A percentile compares a stretch with the other conserved stretches of the same genome.
Evolutionary conservation across 1,284 basidiomycete species (phyloP).

Genomic region (Schizophyllum amplum): DNA sequence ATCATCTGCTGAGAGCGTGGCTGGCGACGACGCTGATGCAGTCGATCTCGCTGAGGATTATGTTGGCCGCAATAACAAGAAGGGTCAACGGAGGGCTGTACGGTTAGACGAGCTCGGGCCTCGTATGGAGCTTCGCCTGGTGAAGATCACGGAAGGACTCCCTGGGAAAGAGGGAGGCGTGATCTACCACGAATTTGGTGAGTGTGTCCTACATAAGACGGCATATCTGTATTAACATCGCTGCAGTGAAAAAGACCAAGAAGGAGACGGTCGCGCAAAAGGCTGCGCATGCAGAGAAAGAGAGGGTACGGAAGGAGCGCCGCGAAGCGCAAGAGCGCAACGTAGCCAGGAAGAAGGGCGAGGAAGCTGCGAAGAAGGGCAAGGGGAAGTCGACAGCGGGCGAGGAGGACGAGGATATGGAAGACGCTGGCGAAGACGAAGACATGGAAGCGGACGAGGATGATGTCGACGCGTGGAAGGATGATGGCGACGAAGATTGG

Average conservation of each 20-base stretch:
- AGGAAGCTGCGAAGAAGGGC: slow-evolving; percentile 27
- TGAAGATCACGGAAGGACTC: slow-evolving; percentile 94
- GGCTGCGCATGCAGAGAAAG: slow-evolving; percentile 68
- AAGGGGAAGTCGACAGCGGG: slow-evolving; percentile 27
- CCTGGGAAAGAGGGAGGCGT: slow-evolving; percentile 85
- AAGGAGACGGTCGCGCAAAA: slow-evolving; percentile 61
- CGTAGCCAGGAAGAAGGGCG: slow-evolving; percentile 70
- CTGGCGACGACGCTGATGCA: slow-evolving; percentile 74
- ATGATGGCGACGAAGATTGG: slow-evolving; percentile 35
- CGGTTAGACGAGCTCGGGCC: slow-evolving; percentile 93
- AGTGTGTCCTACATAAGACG: slow-evolving; percentile 17
- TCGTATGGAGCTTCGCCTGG: slow-evolving; percentile 84
- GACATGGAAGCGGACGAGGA: slow-evolving; percentile 32
- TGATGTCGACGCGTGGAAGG: slow-evolving; percentile 27
- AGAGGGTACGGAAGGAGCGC: slow-evolving; percentile 66
- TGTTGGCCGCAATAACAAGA: slow-evolving; percentile 89
- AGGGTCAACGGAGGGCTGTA: slow-evolving; percentile 86
- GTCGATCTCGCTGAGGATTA: slow-evolving; percentile 89
- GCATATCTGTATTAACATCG: slow-evolving; percentile 4
- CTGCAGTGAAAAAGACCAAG: slow-evolving; percentile 76
- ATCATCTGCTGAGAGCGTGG: slow-evolving; percentile 68
- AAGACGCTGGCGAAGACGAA: slow-evolving; percentile 28
- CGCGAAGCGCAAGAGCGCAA: slow-evolving; percentile 85
- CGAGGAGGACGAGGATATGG: slow-evolving; percentile 29
- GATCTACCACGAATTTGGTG: slow-evolving; percentile 88